These are phyloP conservation scores for Fusarium anguioides DNA, from an alignment of 2,329 filamentous ascomycete species.

Conservation along the genomic window DNA sequence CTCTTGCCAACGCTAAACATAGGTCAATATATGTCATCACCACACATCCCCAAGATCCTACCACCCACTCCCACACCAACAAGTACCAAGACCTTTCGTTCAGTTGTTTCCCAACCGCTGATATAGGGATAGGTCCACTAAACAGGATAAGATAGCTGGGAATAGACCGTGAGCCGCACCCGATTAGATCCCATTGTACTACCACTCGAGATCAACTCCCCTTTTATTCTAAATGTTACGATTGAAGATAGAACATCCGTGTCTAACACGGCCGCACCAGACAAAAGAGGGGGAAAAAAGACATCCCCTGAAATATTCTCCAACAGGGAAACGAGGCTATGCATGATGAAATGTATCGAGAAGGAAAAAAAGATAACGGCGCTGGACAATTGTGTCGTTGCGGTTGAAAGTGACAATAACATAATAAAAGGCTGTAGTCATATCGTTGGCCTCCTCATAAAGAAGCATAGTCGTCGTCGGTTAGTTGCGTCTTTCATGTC, in stretches of 20 bases:
- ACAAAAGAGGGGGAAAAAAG: conserved; percentile 29
- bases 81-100: not conserved
- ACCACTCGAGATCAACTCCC: not conserved
- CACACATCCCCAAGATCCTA: not conserved
- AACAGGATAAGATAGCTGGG: not conserved
- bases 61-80: conserved; percentile 3
- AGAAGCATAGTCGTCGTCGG: conserved; percentile 30
- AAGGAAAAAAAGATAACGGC: conserved; percentile 28
- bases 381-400: conserved; percentile 9
- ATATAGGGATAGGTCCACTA: not conserved
- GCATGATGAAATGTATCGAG: conserved; percentile 33
- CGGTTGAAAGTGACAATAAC: not conserved
- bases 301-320: conserved; percentile 20
- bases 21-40: conserved; percentile 6
- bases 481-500: conserved; percentile 35
- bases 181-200: conserved; percentile 14
- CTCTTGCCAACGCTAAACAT: conserved; percentile 22
- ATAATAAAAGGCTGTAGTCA: conserved; percentile 3
- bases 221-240: conserved; percentile 21
- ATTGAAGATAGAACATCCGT: conserved; percentile 21
- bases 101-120: not conserved
- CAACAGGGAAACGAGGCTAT: conserved; percentile 16
- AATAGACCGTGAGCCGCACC: not conserved
- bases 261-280: conserved; percentile 11
- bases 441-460: conserved; percentile 1